Evolutionary conservation across 805 yeast genomes (phyloP).

Genomic region (Saccharomyces eubayanus): DNA sequence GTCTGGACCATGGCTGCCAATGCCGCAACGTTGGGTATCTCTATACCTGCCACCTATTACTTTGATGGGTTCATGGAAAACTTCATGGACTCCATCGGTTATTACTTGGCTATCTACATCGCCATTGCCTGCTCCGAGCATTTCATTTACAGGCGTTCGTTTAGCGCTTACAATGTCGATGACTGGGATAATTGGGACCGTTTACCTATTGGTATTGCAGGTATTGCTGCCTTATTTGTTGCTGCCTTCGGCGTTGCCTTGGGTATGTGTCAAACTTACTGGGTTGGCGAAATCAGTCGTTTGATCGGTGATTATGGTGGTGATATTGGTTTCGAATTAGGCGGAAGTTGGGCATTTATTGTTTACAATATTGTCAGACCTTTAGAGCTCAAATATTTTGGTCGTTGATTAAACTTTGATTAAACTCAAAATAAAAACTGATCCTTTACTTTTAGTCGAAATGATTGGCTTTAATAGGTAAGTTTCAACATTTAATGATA

Average conservation of each 20-base stretch:
- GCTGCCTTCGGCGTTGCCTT: conserved; percentile 81
- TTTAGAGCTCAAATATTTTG: conserved; percentile 57
- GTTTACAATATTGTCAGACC: conserved; percentile 52
- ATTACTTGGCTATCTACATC: conserved; percentile 81
- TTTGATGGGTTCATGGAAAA: conserved; percentile 67
- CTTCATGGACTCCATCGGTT: conserved; percentile 87
- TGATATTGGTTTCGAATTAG: conserved; percentile 81
- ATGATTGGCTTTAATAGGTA: background rate
- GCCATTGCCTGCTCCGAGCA: conserved; percentile 75
- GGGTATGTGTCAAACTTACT: conserved; percentile 87
- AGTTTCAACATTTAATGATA: background rate
- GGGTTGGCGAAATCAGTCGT: conserved; percentile 58
- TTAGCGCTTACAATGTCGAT: conserved; percentile 51
- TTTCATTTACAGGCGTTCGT: conserved; percentile 55
- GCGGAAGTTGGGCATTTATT: conserved; percentile 55
- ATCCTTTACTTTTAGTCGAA: background rate
- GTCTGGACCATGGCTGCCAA: conserved; percentile 75
- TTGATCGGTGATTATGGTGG: conserved; percentile 65
- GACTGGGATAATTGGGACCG: conserved; percentile 49
- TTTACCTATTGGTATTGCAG: conserved; percentile 74
- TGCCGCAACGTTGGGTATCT: conserved; percentile 69
- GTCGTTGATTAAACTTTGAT: conserved; percentile 27
- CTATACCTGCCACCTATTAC: conserved; percentile 79
- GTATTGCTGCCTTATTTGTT: conserved; percentile 65
- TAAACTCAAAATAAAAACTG: background rate